A percentile compares a stretch with the other conserved stretches of the same genome.
These are phyloP conservation scores for Nigrospora oryzae DNA, from an alignment of 2,329 filamentous ascomycete species.

Conservation along the genomic window DNA sequence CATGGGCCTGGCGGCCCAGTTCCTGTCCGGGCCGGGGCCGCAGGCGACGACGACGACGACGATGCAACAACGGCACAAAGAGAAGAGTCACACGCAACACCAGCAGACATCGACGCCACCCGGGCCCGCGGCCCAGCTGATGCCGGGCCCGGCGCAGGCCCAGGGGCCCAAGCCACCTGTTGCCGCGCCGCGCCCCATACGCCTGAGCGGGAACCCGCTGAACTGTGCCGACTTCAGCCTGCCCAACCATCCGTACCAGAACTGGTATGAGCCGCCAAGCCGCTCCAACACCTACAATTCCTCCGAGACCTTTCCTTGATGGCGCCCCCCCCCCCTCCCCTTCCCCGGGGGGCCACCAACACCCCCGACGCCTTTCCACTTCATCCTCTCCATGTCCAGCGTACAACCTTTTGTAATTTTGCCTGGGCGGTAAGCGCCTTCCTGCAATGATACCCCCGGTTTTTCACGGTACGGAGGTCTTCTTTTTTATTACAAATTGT, in stretches of 20 bases:
- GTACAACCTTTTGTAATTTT: no score
- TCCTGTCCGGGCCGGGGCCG: constrained; percentile 9
- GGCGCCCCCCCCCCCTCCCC: no score
- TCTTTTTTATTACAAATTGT: no score
- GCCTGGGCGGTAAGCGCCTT: no score
- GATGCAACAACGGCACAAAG: constrained; percentile 4
- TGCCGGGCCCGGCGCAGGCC: constrained; percentile 16
- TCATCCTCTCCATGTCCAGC: no score
- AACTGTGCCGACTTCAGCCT: constrained; percentile 68
- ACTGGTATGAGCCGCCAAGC: constrained; percentile 69
- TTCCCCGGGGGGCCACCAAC: no score
- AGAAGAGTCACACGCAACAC: constrained; percentile 8
- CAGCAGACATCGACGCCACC: constrained; percentile 11
- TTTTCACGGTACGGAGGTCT: no score
- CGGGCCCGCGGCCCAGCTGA: constrained; percentile 11
- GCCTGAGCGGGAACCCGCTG: constrained; percentile 53
- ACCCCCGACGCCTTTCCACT: no score
- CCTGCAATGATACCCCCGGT: no score
- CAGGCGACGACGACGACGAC: not conserved
- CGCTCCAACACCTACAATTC: constrained; percentile 20
- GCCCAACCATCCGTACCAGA: constrained; percentile 74
- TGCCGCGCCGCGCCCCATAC: constrained; percentile 21
- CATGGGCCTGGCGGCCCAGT: constrained; percentile 14
- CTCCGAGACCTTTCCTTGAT: not conserved
- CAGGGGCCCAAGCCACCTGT: constrained; percentile 14